A percentile compares a stretch with the other conserved stretches of the same genome.
These are phyloP conservation scores for Jacaranda mimosifolia DNA, from an alignment of 257 asterid genomes.

Conservation along the genomic window DNA sequence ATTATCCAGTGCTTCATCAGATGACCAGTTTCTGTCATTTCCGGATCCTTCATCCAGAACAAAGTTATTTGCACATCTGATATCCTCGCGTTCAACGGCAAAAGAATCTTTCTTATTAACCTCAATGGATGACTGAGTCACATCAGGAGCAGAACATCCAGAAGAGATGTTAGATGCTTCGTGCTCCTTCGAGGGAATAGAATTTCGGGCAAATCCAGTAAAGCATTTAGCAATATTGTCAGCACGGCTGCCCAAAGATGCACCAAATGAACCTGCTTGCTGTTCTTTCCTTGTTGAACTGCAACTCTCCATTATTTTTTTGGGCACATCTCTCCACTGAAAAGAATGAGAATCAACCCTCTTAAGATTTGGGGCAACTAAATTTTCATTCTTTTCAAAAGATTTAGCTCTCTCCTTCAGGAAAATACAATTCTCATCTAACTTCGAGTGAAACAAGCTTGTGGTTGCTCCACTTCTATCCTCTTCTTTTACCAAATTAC, in stretches of 20 bases:
- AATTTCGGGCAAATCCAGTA: slow-evolving; percentile 43
- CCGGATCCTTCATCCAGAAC: slow-evolving; percentile 61
- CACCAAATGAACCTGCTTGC: slow-evolving; percentile 29
- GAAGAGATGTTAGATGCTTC: slow-evolving; percentile 59
- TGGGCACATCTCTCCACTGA: slow-evolving; percentile 70
- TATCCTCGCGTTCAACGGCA: slow-evolving; percentile 44
- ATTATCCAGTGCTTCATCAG: slow-evolving; percentile 56
- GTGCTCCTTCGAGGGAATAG: slow-evolving; percentile 47
- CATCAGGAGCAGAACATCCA: slow-evolving; percentile 63
- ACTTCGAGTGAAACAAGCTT: slow-evolving; percentile 39
- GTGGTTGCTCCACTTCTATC: slow-evolving; percentile 41
- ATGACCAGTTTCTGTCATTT: slow-evolving; percentile 58
- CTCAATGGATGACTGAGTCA: slow-evolving; percentile 53
- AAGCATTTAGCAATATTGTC: slow-evolving; percentile 43
- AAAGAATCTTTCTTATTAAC: slow-evolving; percentile 51
- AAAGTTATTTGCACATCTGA: slow-evolving; percentile 39
- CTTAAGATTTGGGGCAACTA: slow-evolving; percentile 34
- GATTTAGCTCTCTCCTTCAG: slow-evolving; percentile 41
- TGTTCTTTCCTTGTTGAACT: slow-evolving; percentile 42
- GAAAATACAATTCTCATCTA: slow-evolving; percentile 35
- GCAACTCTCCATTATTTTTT: slow-evolving; percentile 40
- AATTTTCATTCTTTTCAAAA: slow-evolving; percentile 37
- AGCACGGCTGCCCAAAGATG: slow-evolving; percentile 32
- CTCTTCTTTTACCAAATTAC: slow-evolving; percentile 32
- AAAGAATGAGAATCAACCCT: slow-evolving; percentile 49